These are phyloP conservation scores for Tolypocladium paradoxum DNA, from an alignment of 2,329 filamentous ascomycete genomes.

Conservation along the genomic window DNA sequence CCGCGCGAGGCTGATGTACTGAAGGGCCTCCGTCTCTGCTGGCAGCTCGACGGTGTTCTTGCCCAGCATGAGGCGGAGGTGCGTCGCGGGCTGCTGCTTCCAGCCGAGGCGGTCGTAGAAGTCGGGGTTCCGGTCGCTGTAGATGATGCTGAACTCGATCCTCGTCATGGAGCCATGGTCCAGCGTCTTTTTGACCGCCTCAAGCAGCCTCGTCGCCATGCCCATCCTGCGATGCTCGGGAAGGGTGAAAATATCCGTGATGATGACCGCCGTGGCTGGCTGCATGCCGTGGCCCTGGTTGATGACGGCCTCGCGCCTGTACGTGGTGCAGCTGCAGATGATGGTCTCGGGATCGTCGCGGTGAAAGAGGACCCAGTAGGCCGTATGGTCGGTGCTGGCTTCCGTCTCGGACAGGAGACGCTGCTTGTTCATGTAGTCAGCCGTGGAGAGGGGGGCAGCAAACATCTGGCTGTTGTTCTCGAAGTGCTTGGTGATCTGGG, in stretches of 20 bases:
- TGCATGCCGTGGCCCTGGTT: conserved; percentile 10
- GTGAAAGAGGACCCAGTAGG: conserved; percentile 20
- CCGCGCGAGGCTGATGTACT: not conserved
- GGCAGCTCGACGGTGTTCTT: conserved; percentile 8
- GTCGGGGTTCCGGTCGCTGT: conserved; percentile 20
- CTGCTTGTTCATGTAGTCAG: conserved; percentile 8
- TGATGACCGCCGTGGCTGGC: conserved; percentile 16
- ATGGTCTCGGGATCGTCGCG: conserved; percentile 16
- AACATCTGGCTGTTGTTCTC: conserved; percentile 9
- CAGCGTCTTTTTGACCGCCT: conserved; percentile 19
- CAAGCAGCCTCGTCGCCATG: conserved; percentile 24
- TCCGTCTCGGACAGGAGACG: conserved; percentile 3
- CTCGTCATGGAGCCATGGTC: conserved; percentile 12
- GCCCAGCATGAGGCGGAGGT: conserved; percentile 20
- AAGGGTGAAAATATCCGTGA: conserved; percentile 26
- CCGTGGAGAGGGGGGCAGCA: conserved; percentile 7
- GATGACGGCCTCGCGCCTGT: conserved; percentile 12
- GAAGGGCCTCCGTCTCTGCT: conserved; percentile 8
- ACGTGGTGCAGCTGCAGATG: conserved; percentile 22
- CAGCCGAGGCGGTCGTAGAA: conserved; percentile 24
- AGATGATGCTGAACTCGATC: conserved; percentile 23
- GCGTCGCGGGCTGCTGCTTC: conserved; percentile 18
- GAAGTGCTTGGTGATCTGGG: conserved; percentile 8
- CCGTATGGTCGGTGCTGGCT: not conserved
- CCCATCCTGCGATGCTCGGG: conserved; percentile 20